These are phyloP conservation scores for Chaetoscypha palmicola DNA, from an alignment of 2,329 filamentous ascomycete genomes.

Conservation along the genomic window DNA sequence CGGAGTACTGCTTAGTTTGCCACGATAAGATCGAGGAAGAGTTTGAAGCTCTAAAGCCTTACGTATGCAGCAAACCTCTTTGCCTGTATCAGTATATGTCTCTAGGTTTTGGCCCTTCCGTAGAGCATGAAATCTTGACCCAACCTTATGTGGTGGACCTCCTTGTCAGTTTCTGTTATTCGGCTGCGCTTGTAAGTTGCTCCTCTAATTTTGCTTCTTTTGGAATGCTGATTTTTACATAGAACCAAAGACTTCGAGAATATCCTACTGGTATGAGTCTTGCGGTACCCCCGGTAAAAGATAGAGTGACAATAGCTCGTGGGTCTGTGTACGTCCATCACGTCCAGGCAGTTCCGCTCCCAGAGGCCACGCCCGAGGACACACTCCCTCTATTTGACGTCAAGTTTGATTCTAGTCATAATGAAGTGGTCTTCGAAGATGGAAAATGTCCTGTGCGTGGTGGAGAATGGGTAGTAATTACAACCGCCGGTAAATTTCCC, in stretches of 20 bases:
- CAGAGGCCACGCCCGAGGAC: not conserved
- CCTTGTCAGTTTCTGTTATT: slow-evolving; percentile 73
- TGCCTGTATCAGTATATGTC: slow-evolving; percentile 86
- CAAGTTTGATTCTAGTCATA: slow-evolving; percentile 16
- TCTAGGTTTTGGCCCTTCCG: slow-evolving; percentile 75
- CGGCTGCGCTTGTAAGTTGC: slow-evolving; percentile 25
- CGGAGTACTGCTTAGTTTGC: slow-evolving; percentile 82
- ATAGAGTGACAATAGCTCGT: not conserved
- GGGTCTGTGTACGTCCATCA: no score
- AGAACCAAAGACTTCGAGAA: slow-evolving; percentile 24
- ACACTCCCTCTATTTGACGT: slow-evolving; percentile 10
- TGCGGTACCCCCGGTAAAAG: slow-evolving; percentile 21
- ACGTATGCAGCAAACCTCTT: slow-evolving; percentile 66
- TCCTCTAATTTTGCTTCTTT: not conserved
- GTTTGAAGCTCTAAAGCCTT: slow-evolving; percentile 67
- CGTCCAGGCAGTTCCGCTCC: no score
- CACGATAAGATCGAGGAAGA: slow-evolving; percentile 59
- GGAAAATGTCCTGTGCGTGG: slow-evolving; percentile 17
- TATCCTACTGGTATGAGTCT: slow-evolving; percentile 31
- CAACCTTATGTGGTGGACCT: slow-evolving; percentile 81
- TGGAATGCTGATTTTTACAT: slow-evolving; percentile 4
- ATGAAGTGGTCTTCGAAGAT: slow-evolving; percentile 22
- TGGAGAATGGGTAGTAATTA: slow-evolving; percentile 27
- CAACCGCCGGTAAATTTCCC: slow-evolving; percentile 4
- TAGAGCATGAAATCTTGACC: slow-evolving; percentile 75